Evolutionary conservation across 2,329 filamentous ascomycete species (phyloP).

Genomic region (Atkinsonella hypoxylon): DNA sequence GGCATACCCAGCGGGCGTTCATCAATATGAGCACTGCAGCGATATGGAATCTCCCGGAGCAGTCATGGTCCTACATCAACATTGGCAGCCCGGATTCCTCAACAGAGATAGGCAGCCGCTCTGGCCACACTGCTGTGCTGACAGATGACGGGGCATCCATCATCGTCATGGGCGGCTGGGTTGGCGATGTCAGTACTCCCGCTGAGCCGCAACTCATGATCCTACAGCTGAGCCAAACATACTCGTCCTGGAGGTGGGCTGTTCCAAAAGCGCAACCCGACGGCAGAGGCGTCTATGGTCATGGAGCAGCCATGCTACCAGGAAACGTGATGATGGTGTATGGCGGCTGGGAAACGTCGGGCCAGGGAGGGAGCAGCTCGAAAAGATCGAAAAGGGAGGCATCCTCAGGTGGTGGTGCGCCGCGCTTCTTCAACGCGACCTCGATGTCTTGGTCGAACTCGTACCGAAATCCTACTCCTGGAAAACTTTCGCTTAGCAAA

Average conservation of each 20-base stretch:
- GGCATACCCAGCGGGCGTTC: conserved; percentile 72
- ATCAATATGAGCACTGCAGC: conserved; percentile 91
- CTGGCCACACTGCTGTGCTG: conserved; percentile 77
- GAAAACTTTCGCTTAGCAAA: not conserved
- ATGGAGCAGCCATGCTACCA: conserved; percentile 50
- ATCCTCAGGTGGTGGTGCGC: conserved; percentile 9
- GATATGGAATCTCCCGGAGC: conserved; percentile 74
- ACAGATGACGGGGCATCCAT: conserved; percentile 68
- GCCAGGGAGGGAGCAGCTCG: conserved; percentile 12
- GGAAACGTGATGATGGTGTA: conserved; percentile 59
- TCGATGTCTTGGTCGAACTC: conserved; percentile 39
- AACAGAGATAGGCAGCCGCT: conserved; percentile 61
- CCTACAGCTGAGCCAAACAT: conserved; percentile 62
- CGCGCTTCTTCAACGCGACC: conserved; percentile 45
- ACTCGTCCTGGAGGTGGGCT: conserved; percentile 63
- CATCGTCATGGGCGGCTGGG: conserved; percentile 82
- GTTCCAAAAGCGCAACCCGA: conserved; percentile 41
- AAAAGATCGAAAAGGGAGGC: conserved; percentile 27
- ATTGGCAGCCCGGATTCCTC: conserved; percentile 35
- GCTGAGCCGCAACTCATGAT: conserved; percentile 74
- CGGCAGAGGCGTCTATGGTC: conserved; percentile 43
- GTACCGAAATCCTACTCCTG: conserved; percentile 34
- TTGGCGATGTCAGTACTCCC: conserved; percentile 63
- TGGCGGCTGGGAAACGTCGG: conserved; percentile 44
- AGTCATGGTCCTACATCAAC: conserved; percentile 72